A percentile compares a stretch with the other conserved stretches of the same genome.
These are phyloP conservation scores for Diospyros lotus DNA, from an alignment of 148 eudicot species.

Conservation along the genomic window DNA sequence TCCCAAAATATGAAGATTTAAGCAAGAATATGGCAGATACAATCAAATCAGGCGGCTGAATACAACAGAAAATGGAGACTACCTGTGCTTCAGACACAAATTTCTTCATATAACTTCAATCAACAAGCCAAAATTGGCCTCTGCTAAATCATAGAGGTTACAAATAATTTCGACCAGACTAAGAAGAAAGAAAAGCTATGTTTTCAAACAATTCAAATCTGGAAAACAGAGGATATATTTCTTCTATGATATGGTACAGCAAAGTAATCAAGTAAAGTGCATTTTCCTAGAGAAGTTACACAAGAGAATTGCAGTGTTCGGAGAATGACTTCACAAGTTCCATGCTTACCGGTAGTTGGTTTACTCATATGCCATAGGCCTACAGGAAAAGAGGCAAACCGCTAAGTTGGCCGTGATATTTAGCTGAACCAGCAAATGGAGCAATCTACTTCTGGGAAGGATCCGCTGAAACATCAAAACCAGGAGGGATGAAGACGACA, in stretches of 20 bases:
- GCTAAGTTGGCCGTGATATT: neutral
- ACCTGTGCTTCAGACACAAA: neutral
- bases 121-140: neutral
- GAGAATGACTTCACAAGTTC: neutral
- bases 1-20: too few species aligned
- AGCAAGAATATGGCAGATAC: too few species aligned
- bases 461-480: constrained; percentile 71
- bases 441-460: constrained; percentile 19
- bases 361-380: neutral
- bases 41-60: too few species aligned
- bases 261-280: neutral
- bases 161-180: neutral
- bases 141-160: neutral
- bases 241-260: neutral
- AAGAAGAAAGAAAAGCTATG: neutral
- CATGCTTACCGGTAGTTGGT: neutral
- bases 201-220: neutral
- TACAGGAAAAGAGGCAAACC: neutral
- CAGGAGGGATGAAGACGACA: constrained; percentile 95
- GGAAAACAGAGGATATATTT: neutral
- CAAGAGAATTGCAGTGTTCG: neutral
- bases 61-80: too few species aligned
- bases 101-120: neutral
- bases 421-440: neutral
- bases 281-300: constrained; percentile 10